These are phyloP conservation scores for Colletotrichum incanum DNA, from an alignment of 2,329 filamentous ascomycete genomes.

Conservation along the genomic window DNA sequence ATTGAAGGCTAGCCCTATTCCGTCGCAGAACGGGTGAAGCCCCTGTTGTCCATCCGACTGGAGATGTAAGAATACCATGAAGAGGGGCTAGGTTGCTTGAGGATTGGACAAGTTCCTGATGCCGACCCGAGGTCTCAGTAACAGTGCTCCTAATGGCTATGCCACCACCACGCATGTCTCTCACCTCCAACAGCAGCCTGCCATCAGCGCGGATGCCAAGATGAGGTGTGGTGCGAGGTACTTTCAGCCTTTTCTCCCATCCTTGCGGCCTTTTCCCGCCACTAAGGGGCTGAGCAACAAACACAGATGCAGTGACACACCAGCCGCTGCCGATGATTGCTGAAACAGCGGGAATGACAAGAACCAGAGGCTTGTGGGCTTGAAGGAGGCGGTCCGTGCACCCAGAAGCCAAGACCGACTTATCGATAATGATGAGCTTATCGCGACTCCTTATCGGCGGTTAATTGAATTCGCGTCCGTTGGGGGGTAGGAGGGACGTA, in stretches of 20 bases:
- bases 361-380: conserved; percentile 2
- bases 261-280: background rate
- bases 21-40: background rate
- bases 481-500: too few relatives aligned
- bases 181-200: conserved; percentile 9
- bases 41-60: conserved; percentile 17
- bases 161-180: conserved; percentile 23
- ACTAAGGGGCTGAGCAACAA: background rate
- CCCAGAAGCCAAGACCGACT: conserved; percentile 18
- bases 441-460: conserved; percentile 30
- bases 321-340: conserved; percentile 17
- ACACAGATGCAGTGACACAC: background rate
- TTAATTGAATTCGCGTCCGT: conserved; percentile 26
- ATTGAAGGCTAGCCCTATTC: background rate
- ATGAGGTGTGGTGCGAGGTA: background rate
- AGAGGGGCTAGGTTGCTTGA: conserved; percentile 4
- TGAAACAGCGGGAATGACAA: conserved; percentile 25
- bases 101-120: conserved; percentile 29
- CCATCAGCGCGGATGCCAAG: background rate
- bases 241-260: background rate
- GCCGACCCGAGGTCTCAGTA: background rate
- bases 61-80: conserved; percentile 1
- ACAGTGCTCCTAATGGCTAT: background rate
- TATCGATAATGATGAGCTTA: conserved; percentile 35
- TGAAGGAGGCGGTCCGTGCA: conserved; percentile 15